A percentile compares a stretch with the other conserved stretches of the same genome.
Evolutionary conservation across 148 eudicot species (phyloP).

Genomic region (Vaccinium darrowii): DNA sequence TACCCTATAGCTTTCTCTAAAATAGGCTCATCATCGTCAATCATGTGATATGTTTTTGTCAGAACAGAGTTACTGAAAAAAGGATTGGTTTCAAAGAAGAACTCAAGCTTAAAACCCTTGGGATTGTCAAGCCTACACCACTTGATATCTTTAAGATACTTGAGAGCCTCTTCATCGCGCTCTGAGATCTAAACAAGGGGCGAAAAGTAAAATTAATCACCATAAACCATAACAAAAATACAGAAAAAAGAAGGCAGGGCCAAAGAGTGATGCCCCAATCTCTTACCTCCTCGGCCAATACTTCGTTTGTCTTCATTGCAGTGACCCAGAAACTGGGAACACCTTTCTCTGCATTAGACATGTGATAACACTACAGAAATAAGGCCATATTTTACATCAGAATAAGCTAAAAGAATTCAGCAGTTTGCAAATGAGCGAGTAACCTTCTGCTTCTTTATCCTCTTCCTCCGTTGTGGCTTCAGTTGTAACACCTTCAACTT

Average conservation of each 20-base stretch:
- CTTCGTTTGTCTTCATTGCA: slow-evolving; percentile 86
- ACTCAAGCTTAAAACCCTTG: slow-evolving; percentile 86
- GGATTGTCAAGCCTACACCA: slow-evolving; percentile 69
- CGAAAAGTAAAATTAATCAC: too few species aligned
- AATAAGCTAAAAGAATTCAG: neutral
- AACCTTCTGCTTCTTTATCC: slow-evolving; percentile 47
- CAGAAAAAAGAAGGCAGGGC: too few species aligned
- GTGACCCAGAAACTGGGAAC: slow-evolving; percentile 85
- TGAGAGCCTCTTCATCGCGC: slow-evolving; percentile 82
- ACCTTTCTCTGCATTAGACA: slow-evolving; percentile 63
- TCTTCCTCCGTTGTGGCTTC: slow-evolving; percentile 41
- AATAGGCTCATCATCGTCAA: slow-evolving; percentile 90
- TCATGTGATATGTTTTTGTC: slow-evolving; percentile 76
- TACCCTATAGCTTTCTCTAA: slow-evolving; percentile 93
- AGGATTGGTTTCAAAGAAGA: slow-evolving; percentile 75
- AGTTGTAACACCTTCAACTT: slow-evolving; percentile 61
- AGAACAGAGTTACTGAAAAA: slow-evolving; percentile 56
- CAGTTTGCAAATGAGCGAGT: neutral
- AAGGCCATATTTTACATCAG: neutral
- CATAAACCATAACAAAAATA: too few species aligned
- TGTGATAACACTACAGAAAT: neutral
- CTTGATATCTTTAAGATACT: slow-evolving; percentile 75
- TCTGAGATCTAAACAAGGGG: slow-evolving; percentile 54
- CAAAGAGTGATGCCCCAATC: neutral
- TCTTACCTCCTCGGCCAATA: slow-evolving; percentile 79